phyloP scores from a whole-genome alignment of 2,329 filamentous ascomycete species.

The Penicillium psychrosexuale region DNA sequence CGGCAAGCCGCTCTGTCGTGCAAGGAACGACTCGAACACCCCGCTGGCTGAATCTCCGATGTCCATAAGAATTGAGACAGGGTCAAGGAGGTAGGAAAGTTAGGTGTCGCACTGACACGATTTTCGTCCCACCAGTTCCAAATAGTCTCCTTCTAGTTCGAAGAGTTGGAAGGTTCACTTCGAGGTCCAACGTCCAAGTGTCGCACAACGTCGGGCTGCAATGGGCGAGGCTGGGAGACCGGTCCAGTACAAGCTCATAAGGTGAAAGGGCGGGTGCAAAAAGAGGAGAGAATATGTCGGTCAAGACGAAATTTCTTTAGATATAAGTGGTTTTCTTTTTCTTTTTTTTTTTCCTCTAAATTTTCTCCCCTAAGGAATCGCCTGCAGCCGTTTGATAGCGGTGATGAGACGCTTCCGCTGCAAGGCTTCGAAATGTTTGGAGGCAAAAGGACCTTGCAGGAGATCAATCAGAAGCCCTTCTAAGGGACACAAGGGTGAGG shows the following conservation, averaged over 20 bases:
- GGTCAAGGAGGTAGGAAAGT: not conserved
- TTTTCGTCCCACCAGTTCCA: slow-evolving; percentile 1
- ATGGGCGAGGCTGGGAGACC: slow-evolving; percentile 24
- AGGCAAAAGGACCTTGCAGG: slow-evolving; percentile 26
- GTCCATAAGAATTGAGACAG: slow-evolving; percentile 38
- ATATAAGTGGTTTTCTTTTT: slow-evolving; percentile 6
- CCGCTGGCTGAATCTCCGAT: slow-evolving; percentile 28
- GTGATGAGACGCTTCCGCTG: slow-evolving; percentile 20
- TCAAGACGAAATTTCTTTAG: slow-evolving; percentile 18
- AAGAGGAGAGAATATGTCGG: slow-evolving; percentile 15
- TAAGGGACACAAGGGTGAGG: slow-evolving; percentile 8
- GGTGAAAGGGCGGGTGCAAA: slow-evolving; percentile 14
- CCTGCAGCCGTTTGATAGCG: slow-evolving; percentile 13
- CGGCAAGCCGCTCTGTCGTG: slow-evolving; percentile 33
- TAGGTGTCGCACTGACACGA: not conserved
- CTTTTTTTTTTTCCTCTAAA: not conserved
- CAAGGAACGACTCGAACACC: slow-evolving; percentile 36
- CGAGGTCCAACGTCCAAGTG: slow-evolving; percentile 12
- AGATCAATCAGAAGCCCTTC: slow-evolving; percentile 16
- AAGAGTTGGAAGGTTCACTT: slow-evolving; percentile 2
- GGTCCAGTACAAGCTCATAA: slow-evolving; percentile 19
- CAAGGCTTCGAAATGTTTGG: slow-evolving; percentile 24
- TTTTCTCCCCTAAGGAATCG: slow-evolving; percentile 6
- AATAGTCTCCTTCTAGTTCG: not conserved
- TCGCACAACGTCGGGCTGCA: slow-evolving; percentile 27